Percentiles rank a stretch among this genome's conserved stretches.
Evolutionary conservation across 2,329 filamentous ascomycete species (phyloP).

Genomic region (Achaetomium macrosporum): DNA sequence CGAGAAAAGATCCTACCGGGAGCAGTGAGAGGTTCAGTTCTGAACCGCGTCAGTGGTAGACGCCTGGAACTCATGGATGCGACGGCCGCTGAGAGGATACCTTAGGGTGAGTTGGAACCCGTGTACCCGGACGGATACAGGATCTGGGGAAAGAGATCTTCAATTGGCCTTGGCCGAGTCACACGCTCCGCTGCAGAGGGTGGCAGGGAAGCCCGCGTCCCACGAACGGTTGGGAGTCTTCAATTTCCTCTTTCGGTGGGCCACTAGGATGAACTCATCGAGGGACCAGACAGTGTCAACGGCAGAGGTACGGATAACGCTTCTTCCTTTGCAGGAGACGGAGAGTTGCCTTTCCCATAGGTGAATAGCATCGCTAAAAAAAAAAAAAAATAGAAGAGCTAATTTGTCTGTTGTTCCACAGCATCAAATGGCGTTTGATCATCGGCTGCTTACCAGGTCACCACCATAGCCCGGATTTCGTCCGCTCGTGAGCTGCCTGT

Average conservation of each 20-base stretch:
- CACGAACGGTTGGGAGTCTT: background rate
- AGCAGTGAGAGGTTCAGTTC: too few species aligned
- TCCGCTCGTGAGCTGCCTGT: too few species aligned
- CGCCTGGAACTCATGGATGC: background rate
- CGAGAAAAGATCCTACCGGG: too few species aligned
- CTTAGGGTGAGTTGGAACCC: slow-evolving; percentile 3
- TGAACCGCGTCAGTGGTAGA: background rate
- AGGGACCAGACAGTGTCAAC: background rate
- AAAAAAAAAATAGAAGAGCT: too few species aligned
- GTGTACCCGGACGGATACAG: background rate
- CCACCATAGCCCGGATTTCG: background rate
- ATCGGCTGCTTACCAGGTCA: background rate
- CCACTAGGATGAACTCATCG: background rate
- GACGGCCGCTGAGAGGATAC: background rate
- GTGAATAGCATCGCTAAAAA: too few species aligned
- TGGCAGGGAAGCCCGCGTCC: background rate
- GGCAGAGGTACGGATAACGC: too few species aligned
- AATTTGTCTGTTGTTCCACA: background rate
- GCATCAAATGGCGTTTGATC: background rate
- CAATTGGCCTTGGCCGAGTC: background rate
- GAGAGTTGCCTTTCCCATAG: too few species aligned
- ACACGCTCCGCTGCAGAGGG: background rate
- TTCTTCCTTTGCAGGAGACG: too few species aligned
- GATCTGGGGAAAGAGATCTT: background rate
- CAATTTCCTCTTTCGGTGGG: slow-evolving; percentile 14